Conservation (phyloP, 2,329 filamentous ascomycete species). For the Xylaria sp. region DNA sequence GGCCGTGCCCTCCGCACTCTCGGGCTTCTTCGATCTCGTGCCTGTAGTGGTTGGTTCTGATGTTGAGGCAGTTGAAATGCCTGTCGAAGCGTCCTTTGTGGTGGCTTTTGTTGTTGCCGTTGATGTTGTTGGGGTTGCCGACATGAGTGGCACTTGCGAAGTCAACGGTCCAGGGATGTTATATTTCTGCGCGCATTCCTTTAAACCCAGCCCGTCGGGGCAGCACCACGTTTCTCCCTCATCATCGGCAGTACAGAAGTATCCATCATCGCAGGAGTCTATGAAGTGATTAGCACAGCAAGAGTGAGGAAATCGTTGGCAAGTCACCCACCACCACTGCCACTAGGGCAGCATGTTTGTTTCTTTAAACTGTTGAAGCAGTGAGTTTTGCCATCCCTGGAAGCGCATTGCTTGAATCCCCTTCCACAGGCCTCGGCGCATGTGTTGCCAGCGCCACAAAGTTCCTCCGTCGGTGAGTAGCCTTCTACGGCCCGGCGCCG, state of each 20-base stretch:
- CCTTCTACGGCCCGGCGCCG: conserved; percentile 31
- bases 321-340: conserved; percentile 58
- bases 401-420: conserved; percentile 41
- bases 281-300: conserved; percentile 3
- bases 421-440: conserved; percentile 45
- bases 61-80: conserved; percentile 7
- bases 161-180: conserved; percentile 55
- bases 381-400: conserved; percentile 55
- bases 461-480: conserved; percentile 39
- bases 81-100: background rate
- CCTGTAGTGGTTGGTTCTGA: background rate
- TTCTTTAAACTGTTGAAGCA: conserved; percentile 60
- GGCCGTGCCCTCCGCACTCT: conserved; percentile 13
- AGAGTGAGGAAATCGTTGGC: conserved; percentile 8
- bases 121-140: conserved; percentile 18
- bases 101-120: conserved; percentile 19
- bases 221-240: conserved; percentile 63
- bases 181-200: conserved; percentile 59
- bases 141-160: conserved; percentile 48
- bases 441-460: conserved; percentile 38
- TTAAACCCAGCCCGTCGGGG: conserved; percentile 59
- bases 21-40: conserved; percentile 8
- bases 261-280: conserved; percentile 67
- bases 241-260: conserved; percentile 65
- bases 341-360: conserved; percentile 63